Percentiles rank a stretch among this genome's conserved stretches.
Conservation (phyloP, 164 flowering plant species). For the Vitis rupestris region DNA sequence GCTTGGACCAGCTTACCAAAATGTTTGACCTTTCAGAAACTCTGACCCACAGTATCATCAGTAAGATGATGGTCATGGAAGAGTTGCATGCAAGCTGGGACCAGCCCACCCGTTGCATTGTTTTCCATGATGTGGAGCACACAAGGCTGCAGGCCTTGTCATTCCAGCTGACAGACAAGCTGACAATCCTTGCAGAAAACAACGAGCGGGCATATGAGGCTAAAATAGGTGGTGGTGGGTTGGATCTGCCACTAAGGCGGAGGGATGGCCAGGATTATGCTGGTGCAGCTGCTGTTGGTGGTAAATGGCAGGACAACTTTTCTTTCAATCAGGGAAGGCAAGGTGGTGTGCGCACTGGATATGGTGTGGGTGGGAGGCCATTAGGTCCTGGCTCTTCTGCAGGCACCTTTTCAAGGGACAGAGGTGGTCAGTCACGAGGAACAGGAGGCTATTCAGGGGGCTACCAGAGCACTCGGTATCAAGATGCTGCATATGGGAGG, state of each 20-base stretch:
- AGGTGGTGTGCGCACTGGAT: constrained; percentile 48
- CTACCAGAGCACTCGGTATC: constrained; percentile 38
- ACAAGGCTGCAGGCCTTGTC: constrained; percentile 79
- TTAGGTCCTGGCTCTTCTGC: constrained; percentile 23
- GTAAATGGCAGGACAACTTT: constrained; percentile 69
- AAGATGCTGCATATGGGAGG: constrained; percentile 42
- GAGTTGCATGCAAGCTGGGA: constrained; percentile 97
- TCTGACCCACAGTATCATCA: constrained; percentile 58
- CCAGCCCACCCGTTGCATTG: constrained; percentile 70
- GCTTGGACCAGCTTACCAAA: constrained; percentile 65
- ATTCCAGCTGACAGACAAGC: constrained; percentile 79
- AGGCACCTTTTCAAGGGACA: constrained; percentile 49
- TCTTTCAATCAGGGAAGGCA: constrained; percentile 56
- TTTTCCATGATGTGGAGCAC: constrained; percentile 75
- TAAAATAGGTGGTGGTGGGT: constrained; percentile 67
- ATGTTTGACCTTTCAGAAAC: constrained; percentile 80
- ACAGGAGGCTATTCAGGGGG: constrained; percentile 36
- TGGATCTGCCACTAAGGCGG: constrained; percentile 69
- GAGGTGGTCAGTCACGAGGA: constrained; percentile 41
- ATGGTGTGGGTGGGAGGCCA: constrained; percentile 34
- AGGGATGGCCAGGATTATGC: constrained; percentile 77
- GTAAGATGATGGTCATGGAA: constrained; percentile 90
- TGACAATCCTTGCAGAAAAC: constrained; percentile 70
- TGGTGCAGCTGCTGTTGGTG: constrained; percentile 35
- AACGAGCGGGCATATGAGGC: constrained; percentile 88